Evolutionary conservation across 1,284 basidiomycete genomes (phyloP).

Genomic region (Porogramme epimiltina): DNA sequence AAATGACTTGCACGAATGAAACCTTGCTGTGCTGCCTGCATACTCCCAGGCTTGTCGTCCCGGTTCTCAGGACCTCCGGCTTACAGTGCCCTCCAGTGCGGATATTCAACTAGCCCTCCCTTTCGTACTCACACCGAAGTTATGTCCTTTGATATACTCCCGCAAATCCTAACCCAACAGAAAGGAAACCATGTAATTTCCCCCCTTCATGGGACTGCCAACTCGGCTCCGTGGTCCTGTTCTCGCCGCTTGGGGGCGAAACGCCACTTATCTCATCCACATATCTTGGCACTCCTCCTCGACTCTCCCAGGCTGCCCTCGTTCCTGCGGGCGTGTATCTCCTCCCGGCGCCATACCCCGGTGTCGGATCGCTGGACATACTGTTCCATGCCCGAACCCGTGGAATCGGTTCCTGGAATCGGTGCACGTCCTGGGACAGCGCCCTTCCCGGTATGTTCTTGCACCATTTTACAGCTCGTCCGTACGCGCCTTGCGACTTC

Average conservation of each 20-base stretch:
- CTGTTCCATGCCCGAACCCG: constrained; percentile 2
- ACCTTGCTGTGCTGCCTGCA: too few relatives aligned
- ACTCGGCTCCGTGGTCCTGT: background rate
- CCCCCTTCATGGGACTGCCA: background rate
- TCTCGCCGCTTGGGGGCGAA: background rate
- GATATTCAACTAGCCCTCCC: background rate
- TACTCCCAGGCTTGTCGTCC: too few relatives aligned
- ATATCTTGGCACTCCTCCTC: constrained; percentile 1
- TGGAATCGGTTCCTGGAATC: constrained; percentile 12
- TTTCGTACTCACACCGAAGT: background rate
- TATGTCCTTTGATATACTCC: constrained; percentile 11
- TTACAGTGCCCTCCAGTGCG: too few relatives aligned
- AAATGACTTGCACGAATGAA: too few relatives aligned
- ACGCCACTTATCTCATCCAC: background rate
- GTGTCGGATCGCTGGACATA: constrained; percentile 2
- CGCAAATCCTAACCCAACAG: background rate
- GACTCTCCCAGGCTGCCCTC: constrained; percentile 1
- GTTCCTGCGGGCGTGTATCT: background rate
- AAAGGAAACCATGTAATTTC: background rate
- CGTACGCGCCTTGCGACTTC: background rate
- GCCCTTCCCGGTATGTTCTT: background rate
- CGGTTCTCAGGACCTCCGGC: too few relatives aligned
- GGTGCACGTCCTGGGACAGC: background rate
- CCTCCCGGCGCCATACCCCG: constrained; percentile 1
- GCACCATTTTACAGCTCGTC: background rate